Evolutionary conservation across 73 alveolate species (phyloP).

Genomic region (Effrenium voratum): DNA sequence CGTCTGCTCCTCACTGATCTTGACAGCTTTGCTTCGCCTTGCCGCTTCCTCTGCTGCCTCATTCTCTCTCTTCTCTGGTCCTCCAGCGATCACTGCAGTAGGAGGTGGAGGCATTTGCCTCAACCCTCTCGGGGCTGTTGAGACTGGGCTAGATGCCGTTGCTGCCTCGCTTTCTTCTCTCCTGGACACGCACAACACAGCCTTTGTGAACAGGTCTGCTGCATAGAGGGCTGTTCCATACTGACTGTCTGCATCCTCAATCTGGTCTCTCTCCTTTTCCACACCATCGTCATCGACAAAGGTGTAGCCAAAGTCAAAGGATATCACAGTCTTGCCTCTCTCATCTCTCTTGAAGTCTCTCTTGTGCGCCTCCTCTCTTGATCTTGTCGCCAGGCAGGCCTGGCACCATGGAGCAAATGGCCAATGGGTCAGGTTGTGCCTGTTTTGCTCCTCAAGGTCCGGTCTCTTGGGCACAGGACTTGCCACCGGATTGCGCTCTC

Average conservation of each 20-base stretch:
- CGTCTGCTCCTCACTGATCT: too few relatives aligned
- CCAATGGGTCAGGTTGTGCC: neutral
- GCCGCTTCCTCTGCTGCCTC: neutral
- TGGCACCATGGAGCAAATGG: conserved; percentile 8
- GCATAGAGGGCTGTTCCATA: neutral
- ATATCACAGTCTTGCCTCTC: neutral
- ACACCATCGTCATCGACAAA: neutral
- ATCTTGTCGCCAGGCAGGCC: neutral
- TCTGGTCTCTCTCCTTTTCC: too few relatives aligned
- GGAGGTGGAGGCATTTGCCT: neutral
- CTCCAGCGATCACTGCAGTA: neutral
- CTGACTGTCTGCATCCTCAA: conserved; percentile 5
- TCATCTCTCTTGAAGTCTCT: neutral
- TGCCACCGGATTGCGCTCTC: neutral
- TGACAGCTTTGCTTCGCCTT: neutral
- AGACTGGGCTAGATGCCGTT: neutral
- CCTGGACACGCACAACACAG: neutral
- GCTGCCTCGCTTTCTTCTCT: neutral
- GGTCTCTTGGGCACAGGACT: neutral
- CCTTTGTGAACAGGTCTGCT: conserved; percentile 1
- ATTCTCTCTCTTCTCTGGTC: neutral
- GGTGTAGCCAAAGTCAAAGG: conserved; percentile 32
- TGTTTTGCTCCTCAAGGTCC: neutral
- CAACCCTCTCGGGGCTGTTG: too few relatives aligned
- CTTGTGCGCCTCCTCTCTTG: neutral